Evolutionary conservation across 108 stramenopile species (phyloP).

Genomic region (Discostella pseudostelligera): DNA sequence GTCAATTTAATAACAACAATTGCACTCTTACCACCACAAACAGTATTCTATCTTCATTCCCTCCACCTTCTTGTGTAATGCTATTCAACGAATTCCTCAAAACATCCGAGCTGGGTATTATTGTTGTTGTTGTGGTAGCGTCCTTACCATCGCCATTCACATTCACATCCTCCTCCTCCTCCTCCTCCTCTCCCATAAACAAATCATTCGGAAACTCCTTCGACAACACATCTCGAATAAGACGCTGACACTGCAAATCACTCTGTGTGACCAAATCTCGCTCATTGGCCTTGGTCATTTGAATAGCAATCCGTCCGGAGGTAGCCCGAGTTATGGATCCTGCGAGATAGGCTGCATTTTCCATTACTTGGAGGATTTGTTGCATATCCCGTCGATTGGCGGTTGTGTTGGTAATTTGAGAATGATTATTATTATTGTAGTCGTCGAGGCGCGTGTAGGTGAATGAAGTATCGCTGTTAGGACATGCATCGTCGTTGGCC

Average conservation of each 20-base stretch:
- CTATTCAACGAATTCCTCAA: conserved; percentile 37
- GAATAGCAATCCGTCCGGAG: conserved; percentile 38
- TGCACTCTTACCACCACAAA: conserved; percentile 55
- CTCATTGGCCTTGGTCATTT: conserved; percentile 42
- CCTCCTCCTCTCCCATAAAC: conserved; percentile 80
- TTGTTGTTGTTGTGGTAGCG: conserved; percentile 44
- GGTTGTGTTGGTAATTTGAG: not conserved
- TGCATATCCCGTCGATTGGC: conserved; percentile 15
- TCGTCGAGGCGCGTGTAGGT: not conserved
- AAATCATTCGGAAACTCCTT: conserved; percentile 56
- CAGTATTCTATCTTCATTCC: conserved; percentile 41
- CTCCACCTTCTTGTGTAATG: not conserved
- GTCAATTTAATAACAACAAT: not conserved
- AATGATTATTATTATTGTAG: not conserved
- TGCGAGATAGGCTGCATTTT: conserved; percentile 47
- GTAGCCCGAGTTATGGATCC: conserved; percentile 32
- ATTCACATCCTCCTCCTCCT: conserved; percentile 15
- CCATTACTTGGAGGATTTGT: conserved; percentile 35
- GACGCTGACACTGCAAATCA: conserved; percentile 44
- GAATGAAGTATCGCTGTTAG: not conserved
- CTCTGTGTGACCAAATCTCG: conserved; percentile 57
- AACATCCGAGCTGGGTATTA: conserved; percentile 54
- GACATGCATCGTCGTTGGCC: too few relatives aligned
- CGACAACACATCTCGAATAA: conserved; percentile 55
- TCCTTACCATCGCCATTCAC: conserved; percentile 48